These are phyloP conservation scores for Sporothrix phasma DNA, from an alignment of 2,329 filamentous ascomycete genomes.

Conservation along the genomic window DNA sequence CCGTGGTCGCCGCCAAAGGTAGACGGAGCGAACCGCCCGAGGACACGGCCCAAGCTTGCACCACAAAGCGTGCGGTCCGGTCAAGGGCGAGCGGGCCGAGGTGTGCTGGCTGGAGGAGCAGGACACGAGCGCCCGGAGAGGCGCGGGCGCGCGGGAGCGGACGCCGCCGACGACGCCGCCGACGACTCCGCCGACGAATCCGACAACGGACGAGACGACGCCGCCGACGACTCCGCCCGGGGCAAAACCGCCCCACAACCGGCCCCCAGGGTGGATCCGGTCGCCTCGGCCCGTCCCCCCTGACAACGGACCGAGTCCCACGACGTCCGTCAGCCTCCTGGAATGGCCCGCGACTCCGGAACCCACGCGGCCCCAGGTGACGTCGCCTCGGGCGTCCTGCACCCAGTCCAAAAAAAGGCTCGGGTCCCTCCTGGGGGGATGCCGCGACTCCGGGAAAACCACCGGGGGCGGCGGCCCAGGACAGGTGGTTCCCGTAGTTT, in stretches of 20 bases:
- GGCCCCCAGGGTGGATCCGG: too few species aligned
- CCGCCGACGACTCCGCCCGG: neutral
- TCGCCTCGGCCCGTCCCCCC: too few species aligned
- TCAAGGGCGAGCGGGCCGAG: conserved; percentile 58
- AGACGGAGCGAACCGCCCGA: conserved; percentile 70
- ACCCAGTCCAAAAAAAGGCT: conserved; percentile 98
- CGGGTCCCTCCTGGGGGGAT: conserved; percentile 70
- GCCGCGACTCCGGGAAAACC: conserved; percentile 65
- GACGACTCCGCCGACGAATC: neutral
- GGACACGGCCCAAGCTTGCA: conserved; percentile 71
- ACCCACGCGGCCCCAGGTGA: conserved; percentile 34
- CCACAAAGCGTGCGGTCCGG: conserved; percentile 73
- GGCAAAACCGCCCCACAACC: neutral
- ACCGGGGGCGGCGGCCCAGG: conserved; percentile 68
- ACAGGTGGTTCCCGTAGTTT: conserved; percentile 93
- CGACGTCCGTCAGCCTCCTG: too few species aligned
- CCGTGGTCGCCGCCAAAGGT: conserved; percentile 86
- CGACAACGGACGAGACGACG: neutral
- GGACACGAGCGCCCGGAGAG: conserved; percentile 60
- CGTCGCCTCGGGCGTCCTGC: conserved; percentile 69
- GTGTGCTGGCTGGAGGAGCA: conserved; percentile 82
- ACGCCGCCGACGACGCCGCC: neutral
- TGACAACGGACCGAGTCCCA: too few species aligned
- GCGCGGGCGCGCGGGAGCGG: neutral
- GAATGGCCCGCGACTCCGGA: too few species aligned